Percentiles rank a stretch among this genome's conserved stretches.
phyloP scores from a whole-genome alignment of 139 green algal genomes.

The Tetradesmus lagerheimii region DNA sequence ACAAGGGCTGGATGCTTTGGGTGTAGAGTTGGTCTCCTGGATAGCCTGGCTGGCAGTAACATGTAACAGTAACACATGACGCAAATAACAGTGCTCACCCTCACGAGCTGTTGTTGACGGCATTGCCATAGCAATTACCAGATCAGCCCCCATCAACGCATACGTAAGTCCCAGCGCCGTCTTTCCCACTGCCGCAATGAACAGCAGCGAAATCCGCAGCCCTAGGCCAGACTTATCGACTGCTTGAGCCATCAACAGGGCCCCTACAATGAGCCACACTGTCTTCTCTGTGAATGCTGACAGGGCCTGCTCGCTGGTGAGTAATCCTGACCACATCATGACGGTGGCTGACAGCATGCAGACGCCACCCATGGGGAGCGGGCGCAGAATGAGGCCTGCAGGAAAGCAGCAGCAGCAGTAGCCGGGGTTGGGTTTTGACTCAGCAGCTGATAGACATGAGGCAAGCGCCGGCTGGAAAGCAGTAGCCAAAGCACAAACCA shows the following conservation, averaged over 20 bases:
- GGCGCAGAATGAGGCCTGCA: slow-evolving; percentile 88
- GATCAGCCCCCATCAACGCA: slow-evolving; percentile 87
- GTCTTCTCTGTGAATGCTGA: slow-evolving; percentile 94
- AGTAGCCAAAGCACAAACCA: too few relatives aligned
- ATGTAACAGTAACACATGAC: too few relatives aligned
- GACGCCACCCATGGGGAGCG: slow-evolving; percentile 92
- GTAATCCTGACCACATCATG: not conserved
- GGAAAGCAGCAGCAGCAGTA: not conserved
- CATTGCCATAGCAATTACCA: slow-evolving; percentile 93
- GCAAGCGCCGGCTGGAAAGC: too few relatives aligned
- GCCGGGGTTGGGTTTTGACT: not conserved
- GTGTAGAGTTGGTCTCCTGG: too few relatives aligned
- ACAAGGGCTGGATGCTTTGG: too few relatives aligned
- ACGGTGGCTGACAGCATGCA: slow-evolving; percentile 15
- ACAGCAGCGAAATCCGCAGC: slow-evolving; percentile 90
- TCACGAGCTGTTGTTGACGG: slow-evolving; percentile 93
- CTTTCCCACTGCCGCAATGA: slow-evolving; percentile 88
- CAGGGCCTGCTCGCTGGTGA: slow-evolving; percentile 86
- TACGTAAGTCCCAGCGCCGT: slow-evolving; percentile 94
- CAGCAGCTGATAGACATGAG: not conserved
- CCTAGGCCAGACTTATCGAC: slow-evolving; percentile 96
- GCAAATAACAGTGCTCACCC: slow-evolving; percentile 28
- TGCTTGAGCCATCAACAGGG: slow-evolving; percentile 97
- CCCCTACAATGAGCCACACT: slow-evolving; percentile 99
- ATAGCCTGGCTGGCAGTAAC: too few relatives aligned